A percentile compares a stretch with the other conserved stretches of the same genome.
Conservation (phyloP, 257 asterid genomes). For the Cordia subcordata region DNA sequence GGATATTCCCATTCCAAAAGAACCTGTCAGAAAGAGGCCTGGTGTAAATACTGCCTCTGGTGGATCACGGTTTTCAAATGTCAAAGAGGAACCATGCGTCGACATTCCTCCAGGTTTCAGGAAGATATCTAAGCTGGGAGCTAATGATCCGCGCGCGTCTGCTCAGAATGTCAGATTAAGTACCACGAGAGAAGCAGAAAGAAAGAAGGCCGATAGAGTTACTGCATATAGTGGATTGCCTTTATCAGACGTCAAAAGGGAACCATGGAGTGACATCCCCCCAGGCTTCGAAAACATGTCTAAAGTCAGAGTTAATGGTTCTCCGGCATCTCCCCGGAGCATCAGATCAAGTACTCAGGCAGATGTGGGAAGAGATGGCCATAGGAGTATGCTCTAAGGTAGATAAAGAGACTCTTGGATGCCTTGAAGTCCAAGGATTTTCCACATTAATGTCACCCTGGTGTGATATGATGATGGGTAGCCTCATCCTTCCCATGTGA, state of each 20-base stretch:
- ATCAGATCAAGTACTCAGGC: background rate
- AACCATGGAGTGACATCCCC: conserved; percentile 19
- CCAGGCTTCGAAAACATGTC: conserved; percentile 26
- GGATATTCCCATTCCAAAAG: conserved; percentile 25
- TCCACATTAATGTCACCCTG: background rate
- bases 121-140: background rate
- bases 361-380: background rate
- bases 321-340: background rate
- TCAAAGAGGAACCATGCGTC: conserved; percentile 1
- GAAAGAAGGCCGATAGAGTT: background rate
- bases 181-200: background rate
- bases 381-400: background rate
- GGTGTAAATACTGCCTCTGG: conserved; percentile 1
- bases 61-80: background rate
- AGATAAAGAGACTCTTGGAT: background rate
- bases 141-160: background rate
- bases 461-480: no score
- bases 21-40: background rate
- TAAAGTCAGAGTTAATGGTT: background rate
- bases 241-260: background rate
- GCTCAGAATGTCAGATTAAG: background rate
- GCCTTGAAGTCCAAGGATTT: background rate
- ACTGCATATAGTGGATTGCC: conserved; percentile 1
- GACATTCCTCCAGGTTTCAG: conserved; percentile 31
- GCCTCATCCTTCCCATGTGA: no score